These are phyloP conservation scores for Fusarium tricinctum DNA, from an alignment of 2,329 filamentous ascomycete genomes.

Conservation along the genomic window DNA sequence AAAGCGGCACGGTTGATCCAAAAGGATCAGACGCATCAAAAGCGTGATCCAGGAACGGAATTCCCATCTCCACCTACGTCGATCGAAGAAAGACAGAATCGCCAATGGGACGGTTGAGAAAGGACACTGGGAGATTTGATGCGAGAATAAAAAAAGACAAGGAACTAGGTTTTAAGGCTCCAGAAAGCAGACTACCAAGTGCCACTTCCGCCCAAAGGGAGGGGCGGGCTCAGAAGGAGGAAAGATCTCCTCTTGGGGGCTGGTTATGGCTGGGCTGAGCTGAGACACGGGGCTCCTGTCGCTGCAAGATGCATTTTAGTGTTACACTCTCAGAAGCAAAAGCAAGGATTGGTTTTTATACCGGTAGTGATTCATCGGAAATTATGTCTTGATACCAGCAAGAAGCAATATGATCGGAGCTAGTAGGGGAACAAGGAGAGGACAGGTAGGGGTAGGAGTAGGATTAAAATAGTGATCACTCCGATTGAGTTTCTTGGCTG, in stretches of 20 bases:
- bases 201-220: not conserved
- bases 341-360: not conserved
- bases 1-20: conserved; percentile 27
- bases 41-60: conserved; percentile 31
- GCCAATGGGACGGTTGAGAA: not conserved
- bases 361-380: not conserved
- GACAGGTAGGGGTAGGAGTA: no score
- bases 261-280: not conserved
- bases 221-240: not conserved
- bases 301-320: conserved; percentile 4
- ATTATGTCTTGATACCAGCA: not conserved
- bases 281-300: conserved; percentile 7
- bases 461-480: no score
- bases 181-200: not conserved
- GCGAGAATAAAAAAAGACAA: not conserved
- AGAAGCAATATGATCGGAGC: not conserved
- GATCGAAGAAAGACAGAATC: not conserved
- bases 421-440: no score
- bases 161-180: conserved; percentile 1
- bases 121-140: no score
- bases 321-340: not conserved
- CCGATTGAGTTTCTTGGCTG: no score
- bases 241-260: conserved; percentile 8
- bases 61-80: conserved; percentile 20
- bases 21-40: conserved; percentile 33